These are phyloP conservation scores for Melaleuca quinquenervia DNA, from an alignment of 345 rosid species.

Conservation along the genomic window DNA sequence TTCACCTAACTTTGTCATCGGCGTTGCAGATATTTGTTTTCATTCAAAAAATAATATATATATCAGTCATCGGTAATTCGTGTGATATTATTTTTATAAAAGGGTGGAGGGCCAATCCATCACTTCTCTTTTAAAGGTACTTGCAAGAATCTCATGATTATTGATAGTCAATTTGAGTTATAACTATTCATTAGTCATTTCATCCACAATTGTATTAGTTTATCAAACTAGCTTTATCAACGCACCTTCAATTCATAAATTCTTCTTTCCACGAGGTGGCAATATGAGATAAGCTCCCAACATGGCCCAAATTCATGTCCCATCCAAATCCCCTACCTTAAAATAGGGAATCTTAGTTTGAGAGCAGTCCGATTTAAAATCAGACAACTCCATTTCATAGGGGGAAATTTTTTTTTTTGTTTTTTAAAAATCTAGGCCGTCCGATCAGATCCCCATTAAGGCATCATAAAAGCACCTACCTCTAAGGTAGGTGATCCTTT, in stretches of 20 bases:
- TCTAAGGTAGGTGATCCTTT: too few relatives aligned
- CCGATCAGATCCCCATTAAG: too few relatives aligned
- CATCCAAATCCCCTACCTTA: too few relatives aligned
- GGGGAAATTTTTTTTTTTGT: too few relatives aligned
- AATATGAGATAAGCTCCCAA: background rate
- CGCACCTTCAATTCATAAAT: background rate
- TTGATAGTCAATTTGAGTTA: background rate
- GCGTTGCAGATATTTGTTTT: background rate
- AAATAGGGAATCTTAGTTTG: too few relatives aligned
- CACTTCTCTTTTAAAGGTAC: background rate
- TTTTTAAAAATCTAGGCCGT: too few relatives aligned
- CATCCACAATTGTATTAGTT: background rate
- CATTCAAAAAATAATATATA: background rate
- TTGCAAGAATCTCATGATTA: background rate
- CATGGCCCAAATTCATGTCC: background rate
- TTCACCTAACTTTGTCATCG: background rate
- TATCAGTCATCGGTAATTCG: background rate
- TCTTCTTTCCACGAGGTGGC: background rate
- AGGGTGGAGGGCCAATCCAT: background rate
- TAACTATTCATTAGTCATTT: background rate
- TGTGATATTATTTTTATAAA: too few relatives aligned
- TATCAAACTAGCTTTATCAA: background rate
- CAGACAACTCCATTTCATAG: too few relatives aligned
- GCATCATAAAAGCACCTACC: too few relatives aligned
- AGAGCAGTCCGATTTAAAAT: too few relatives aligned